Evolutionary conservation across 148 eudicot species (phyloP).

Genomic region (Vaccinium myrtillus): DNA sequence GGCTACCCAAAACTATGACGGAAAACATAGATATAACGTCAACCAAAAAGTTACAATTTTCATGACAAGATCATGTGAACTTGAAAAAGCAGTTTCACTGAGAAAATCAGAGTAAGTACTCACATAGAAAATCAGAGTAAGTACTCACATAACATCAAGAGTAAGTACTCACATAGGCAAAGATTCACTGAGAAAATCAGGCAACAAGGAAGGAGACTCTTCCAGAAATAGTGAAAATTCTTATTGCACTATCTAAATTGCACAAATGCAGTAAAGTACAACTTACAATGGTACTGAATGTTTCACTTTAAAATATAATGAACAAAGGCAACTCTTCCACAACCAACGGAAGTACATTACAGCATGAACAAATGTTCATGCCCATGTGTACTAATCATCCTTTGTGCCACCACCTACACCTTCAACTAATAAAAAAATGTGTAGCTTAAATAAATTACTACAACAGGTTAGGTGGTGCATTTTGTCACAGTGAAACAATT

Average conservation of each 20-base stretch:
- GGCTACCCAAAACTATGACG: slow-evolving; percentile 7
- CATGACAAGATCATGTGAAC: not conserved
- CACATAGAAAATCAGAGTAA: not conserved
- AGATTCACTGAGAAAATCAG: not conserved
- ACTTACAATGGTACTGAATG: not conserved
- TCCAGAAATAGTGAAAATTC: slow-evolving; percentile 11
- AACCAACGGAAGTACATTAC: not conserved
- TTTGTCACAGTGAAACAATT: not conserved
- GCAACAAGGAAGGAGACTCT: slow-evolving; percentile 11
- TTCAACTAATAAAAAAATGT: not conserved
- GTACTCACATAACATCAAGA: not conserved
- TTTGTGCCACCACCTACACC: not conserved
- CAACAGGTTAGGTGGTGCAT: not conserved
- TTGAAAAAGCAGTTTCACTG: not conserved
- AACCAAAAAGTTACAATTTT: not conserved
- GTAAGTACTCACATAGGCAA: not conserved
- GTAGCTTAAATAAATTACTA: not conserved
- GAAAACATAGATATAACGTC: not conserved
- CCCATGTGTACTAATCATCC: not conserved
- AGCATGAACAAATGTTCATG: not conserved
- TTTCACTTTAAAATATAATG: not conserved
- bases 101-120: not conserved
- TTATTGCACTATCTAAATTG: not conserved
- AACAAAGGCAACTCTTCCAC: slow-evolving; percentile 4
- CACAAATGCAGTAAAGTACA: not conserved